Evolutionary conservation across 331 rosid species (phyloP).

Genomic region (Rosa hybrid): DNA sequence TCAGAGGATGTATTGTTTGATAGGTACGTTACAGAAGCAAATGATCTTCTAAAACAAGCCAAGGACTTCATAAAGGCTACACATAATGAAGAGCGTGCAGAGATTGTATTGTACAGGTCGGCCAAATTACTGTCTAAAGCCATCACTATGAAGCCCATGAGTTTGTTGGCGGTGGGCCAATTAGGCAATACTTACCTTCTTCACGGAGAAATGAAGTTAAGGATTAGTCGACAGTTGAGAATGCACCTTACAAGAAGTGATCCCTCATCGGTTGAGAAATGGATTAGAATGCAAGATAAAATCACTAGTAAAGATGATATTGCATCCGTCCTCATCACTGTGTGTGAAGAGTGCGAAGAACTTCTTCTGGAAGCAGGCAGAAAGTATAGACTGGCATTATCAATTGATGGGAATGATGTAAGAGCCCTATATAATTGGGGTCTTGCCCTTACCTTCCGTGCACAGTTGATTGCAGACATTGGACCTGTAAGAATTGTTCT

Average conservation of each 20-base stretch:
- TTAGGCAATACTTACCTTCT: slow-evolving; percentile 89
- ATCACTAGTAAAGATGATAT: slow-evolving; percentile 55
- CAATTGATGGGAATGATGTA: slow-evolving; percentile 80
- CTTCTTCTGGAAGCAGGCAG: slow-evolving; percentile 93
- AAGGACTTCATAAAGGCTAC: slow-evolving; percentile 59
- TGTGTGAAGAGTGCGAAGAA: slow-evolving; percentile 92
- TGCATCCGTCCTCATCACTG: slow-evolving; percentile 63
- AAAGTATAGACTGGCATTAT: slow-evolving; percentile 86
- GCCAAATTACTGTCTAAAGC: slow-evolving; percentile 77
- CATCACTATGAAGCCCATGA: slow-evolving; percentile 77
- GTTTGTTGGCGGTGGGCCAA: slow-evolving; percentile 92
- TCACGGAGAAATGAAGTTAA: slow-evolving; percentile 90
- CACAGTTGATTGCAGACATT: slow-evolving; percentile 84
- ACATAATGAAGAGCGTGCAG: slow-evolving; percentile 62
- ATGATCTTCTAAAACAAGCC: slow-evolving; percentile 67
- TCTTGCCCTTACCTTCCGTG: slow-evolving; percentile 94
- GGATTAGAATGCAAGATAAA: slow-evolving; percentile 46
- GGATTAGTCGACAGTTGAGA: slow-evolving; percentile 80
- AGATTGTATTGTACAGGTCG: slow-evolving; percentile 64
- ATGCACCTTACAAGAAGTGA: slow-evolving; percentile 55
- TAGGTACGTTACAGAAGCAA: slow-evolving; percentile 75
- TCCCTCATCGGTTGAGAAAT: slow-evolving; percentile 41
- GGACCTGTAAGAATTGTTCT: slow-evolving; percentile 76
- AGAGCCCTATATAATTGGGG: slow-evolving; percentile 99
- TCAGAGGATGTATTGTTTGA: slow-evolving; percentile 75